Conservation (phyloP, 371 early-diverging fungal genomes). For the Dichotomocladium elegans region DNA sequence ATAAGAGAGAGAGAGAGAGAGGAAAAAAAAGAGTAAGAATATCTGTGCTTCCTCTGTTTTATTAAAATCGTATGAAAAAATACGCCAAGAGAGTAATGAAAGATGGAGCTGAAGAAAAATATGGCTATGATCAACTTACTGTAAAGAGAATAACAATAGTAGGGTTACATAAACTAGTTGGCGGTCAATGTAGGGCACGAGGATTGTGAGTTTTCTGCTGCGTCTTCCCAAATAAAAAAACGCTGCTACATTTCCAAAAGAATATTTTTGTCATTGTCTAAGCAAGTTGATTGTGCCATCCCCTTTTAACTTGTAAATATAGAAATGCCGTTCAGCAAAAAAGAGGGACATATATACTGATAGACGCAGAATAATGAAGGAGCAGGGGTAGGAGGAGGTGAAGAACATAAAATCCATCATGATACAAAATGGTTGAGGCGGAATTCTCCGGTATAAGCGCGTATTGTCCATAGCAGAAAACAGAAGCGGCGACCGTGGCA, state of each 20-base stretch:
- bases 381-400: not conserved
- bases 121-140: not conserved
- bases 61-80: not conserved
- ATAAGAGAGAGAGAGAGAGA: not conserved
- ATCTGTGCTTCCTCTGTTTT: not conserved
- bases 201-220: not conserved
- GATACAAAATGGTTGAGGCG: not conserved
- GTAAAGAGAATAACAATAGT: not conserved
- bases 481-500: not conserved
- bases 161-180: not conserved
- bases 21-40: not conserved
- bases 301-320: not conserved
- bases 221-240: not conserved
- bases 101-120: not conserved
- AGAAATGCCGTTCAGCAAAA: not conserved
- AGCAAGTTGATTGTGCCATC: not conserved
- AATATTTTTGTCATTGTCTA: too few relatives aligned
- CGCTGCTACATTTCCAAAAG: not conserved
- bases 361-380: conserved; percentile 1
- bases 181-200: not conserved
- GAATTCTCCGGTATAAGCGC: not conserved
- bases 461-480: not conserved
- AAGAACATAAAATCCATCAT: not conserved
- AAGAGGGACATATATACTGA: too few relatives aligned
- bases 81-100: not conserved